Conservation (phyloP, 2,329 filamentous ascomycete species). For the Graphiopsis chlorocephala region DNA sequence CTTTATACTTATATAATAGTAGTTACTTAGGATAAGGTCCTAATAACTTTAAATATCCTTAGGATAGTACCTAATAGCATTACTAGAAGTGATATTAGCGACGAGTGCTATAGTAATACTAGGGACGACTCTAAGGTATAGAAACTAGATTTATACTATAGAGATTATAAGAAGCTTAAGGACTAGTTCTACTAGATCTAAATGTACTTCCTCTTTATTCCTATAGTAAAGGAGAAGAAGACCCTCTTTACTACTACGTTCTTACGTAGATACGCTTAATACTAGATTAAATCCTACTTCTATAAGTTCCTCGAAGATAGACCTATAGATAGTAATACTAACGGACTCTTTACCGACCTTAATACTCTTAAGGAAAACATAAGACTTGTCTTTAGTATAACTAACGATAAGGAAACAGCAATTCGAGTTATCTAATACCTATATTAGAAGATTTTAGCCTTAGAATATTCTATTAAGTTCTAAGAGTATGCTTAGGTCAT, state of each 20-base stretch:
- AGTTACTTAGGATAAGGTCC: not conserved
- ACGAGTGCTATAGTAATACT: not conserved
- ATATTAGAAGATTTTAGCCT: not conserved
- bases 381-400: not conserved
- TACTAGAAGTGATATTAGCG: not conserved
- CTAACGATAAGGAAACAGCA: not conserved
- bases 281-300: not conserved
- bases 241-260: not conserved
- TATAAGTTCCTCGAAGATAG: not conserved
- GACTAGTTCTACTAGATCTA: constrained; percentile 7
- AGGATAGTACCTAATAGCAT: not conserved
- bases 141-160: constrained; percentile 4
- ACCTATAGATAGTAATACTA: not conserved
- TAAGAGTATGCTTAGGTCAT: not conserved
- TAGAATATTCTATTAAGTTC: not conserved
- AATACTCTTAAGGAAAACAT: not conserved
- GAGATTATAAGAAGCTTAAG: constrained; percentile 7
- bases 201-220: constrained; percentile 6
- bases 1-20: not conserved
- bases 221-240: not conserved
- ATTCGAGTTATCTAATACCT: not conserved
- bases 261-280: not conserved
- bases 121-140: not conserved
- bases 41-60: constrained; percentile 4
- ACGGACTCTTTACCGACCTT: not conserved